Evolutionary conservation across 192 early-diverging fungal species (phyloP).

Genomic region (Umbelopsis ramanniana): DNA sequence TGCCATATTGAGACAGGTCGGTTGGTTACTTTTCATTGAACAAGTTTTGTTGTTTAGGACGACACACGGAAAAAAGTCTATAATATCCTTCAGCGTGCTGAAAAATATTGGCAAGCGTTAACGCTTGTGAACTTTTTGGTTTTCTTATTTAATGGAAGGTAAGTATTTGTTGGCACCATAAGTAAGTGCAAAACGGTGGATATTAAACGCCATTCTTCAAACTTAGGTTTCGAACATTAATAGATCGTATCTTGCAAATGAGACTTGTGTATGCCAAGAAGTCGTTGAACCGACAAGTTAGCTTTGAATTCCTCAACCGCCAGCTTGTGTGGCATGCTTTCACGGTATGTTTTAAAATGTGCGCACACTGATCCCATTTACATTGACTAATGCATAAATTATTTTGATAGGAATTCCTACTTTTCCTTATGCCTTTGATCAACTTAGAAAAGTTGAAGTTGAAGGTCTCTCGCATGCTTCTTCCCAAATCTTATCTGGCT

Average conservation of each 20-base stretch:
- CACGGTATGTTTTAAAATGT: constrained; percentile 57
- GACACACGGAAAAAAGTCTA: constrained; percentile 58
- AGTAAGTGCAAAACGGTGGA: not conserved
- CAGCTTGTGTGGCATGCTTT: constrained; percentile 95
- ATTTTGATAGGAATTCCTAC: constrained; percentile 75
- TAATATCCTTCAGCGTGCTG: constrained; percentile 61
- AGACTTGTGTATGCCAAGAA: constrained; percentile 81
- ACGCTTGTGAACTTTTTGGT: constrained; percentile 82
- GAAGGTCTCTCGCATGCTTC: constrained; percentile 48
- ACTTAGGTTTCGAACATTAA: constrained; percentile 70
- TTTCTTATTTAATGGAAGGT: constrained; percentile 86
- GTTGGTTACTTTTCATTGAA: not conserved
- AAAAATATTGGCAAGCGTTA: constrained; percentile 61
- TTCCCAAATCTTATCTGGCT: constrained; percentile 51
- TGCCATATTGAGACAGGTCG: not conserved
- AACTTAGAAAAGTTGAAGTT: constrained; percentile 65
- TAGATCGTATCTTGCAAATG: constrained; percentile 82
- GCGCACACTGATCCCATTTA: too few species aligned
- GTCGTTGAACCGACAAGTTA: constrained; percentile 76
- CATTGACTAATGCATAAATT: not conserved
- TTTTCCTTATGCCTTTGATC: constrained; percentile 84
- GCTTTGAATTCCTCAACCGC: constrained; percentile 92
- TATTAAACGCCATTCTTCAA: constrained; percentile 19
- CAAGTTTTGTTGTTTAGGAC: constrained; percentile 25
- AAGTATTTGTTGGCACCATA: constrained; percentile 27